These are phyloP conservation scores for Erythrophleum fordii DNA, from an alignment of 306 rosid genomes.

Conservation along the genomic window DNA sequence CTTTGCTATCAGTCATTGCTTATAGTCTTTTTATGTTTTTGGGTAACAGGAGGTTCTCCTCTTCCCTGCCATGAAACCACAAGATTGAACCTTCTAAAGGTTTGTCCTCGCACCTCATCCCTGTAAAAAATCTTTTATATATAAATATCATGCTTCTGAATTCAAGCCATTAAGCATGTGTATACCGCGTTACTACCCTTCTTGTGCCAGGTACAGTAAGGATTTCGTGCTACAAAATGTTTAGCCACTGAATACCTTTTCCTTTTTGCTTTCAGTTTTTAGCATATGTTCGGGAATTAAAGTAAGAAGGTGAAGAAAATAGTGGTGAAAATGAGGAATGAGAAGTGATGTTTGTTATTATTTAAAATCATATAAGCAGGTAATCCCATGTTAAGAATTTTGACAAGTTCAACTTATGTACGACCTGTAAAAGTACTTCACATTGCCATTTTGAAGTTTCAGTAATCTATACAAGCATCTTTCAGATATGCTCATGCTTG, in stretches of 20 bases:
- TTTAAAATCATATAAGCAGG: neutral
- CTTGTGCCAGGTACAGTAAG: neutral
- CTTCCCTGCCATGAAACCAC: slow-evolving; percentile 96
- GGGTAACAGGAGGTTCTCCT: slow-evolving; percentile 85
- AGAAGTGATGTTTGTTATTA: neutral
- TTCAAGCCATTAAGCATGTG: neutral
- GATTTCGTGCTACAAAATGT: neutral
- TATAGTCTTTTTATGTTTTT: slow-evolving; percentile 12
- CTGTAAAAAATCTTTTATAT: slow-evolving; percentile 6
- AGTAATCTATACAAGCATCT: neutral
- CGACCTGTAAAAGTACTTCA: neutral
- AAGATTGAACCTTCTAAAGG: slow-evolving; percentile 63
- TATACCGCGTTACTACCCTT: neutral
- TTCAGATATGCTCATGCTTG: slow-evolving; percentile 1
- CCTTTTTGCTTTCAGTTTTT: neutral
- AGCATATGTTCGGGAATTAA: neutral
- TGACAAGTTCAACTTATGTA: neutral
- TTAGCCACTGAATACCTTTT: neutral
- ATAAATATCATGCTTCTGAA: slow-evolving; percentile 4
- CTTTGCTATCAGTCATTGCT: neutral
- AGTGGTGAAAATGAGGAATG: neutral
- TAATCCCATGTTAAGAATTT: neutral
- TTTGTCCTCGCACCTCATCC: slow-evolving; percentile 5
- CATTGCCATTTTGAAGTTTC: neutral
- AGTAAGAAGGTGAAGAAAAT: neutral